phyloP scores from a whole-genome alignment of 176 grass and related monocot genomes.

The Oryza brachyantha region DNA sequence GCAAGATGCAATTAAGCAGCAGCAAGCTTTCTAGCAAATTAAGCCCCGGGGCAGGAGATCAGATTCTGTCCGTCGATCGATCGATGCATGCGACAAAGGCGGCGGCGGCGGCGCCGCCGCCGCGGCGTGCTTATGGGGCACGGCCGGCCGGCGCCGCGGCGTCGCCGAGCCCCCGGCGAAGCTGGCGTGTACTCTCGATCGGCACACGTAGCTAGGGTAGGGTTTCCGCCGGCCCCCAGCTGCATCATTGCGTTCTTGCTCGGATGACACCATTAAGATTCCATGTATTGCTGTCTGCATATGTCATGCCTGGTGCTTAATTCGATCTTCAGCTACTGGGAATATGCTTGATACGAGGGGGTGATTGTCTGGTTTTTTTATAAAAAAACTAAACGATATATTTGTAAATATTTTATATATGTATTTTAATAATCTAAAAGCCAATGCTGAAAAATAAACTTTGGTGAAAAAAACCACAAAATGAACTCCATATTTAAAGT shows the following conservation, averaged over 20 bases:
- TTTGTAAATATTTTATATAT: too few relatives aligned
- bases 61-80: background rate
- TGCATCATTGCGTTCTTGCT: background rate
- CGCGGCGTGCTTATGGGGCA: background rate
- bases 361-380: too few relatives aligned
- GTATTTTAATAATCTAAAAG: too few relatives aligned
- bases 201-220: background rate
- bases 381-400: too few relatives aligned
- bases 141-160: background rate
- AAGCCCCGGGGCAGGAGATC: background rate
- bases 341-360: background rate
- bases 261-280: background rate
- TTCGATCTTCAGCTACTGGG: slow-evolving; percentile 1
- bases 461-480: too few relatives aligned
- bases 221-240: background rate
- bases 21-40: too few relatives aligned
- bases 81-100: too few relatives aligned
- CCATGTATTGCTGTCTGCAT: background rate
- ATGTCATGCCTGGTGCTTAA: background rate
- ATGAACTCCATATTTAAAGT: too few relatives aligned
- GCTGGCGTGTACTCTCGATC: background rate
- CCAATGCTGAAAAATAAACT: too few relatives aligned
- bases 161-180: background rate
- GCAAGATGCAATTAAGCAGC: too few relatives aligned
- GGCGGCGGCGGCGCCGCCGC: too few relatives aligned